phyloP scores from a whole-genome alignment of 2,329 filamentous ascomycete species.

The Pseudodiploospora longispora region DNA sequence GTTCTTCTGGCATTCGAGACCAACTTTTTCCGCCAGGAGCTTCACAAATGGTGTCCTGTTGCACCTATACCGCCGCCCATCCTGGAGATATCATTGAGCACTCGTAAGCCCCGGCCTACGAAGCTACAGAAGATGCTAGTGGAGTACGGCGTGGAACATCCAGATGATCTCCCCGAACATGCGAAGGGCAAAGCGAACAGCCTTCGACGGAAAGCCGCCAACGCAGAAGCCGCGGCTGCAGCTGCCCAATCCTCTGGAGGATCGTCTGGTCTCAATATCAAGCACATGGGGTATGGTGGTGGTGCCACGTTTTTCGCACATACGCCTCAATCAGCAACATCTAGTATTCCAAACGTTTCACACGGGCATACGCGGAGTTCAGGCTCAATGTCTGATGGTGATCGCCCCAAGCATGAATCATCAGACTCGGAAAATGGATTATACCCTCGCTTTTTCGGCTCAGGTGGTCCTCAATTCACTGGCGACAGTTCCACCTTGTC shows the following conservation, averaged over 20 bases:
- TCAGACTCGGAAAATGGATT: slow-evolving; percentile 33
- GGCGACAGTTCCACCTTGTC: slow-evolving; percentile 32
- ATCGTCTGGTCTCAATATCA: slow-evolving; percentile 12
- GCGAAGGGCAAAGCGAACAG: slow-evolving; percentile 71
- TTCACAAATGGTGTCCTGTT: slow-evolving; percentile 91
- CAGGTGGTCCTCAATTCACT: slow-evolving; percentile 34
- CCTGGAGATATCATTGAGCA: slow-evolving; percentile 80
- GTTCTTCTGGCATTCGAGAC: slow-evolving; percentile 86
- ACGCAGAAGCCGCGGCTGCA: slow-evolving; percentile 43
- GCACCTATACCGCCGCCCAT: slow-evolving; percentile 80
- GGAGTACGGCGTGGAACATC: slow-evolving; percentile 80
- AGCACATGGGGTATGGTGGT: slow-evolving; percentile 15
- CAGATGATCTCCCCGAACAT: slow-evolving; percentile 80
- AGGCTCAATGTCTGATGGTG: slow-evolving; percentile 17
- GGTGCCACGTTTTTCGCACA: slow-evolving; percentile 18
- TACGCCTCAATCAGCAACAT: slow-evolving; percentile 9
- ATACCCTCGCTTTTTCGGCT: slow-evolving; percentile 36
- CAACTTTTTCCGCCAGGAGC: slow-evolving; percentile 93
- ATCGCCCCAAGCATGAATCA: slow-evolving; percentile 24
- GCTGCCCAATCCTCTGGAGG: slow-evolving; percentile 14
- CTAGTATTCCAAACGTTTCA: slow-evolving; percentile 13
- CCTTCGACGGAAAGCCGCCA: slow-evolving; percentile 62
- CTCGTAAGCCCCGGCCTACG: slow-evolving; percentile 88
- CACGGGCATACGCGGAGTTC: slow-evolving; percentile 21
- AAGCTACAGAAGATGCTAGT: slow-evolving; percentile 94